Evolutionary conservation across 2,329 filamentous ascomycete species (phyloP).

Genomic region (Fusarium circinatum): DNA sequence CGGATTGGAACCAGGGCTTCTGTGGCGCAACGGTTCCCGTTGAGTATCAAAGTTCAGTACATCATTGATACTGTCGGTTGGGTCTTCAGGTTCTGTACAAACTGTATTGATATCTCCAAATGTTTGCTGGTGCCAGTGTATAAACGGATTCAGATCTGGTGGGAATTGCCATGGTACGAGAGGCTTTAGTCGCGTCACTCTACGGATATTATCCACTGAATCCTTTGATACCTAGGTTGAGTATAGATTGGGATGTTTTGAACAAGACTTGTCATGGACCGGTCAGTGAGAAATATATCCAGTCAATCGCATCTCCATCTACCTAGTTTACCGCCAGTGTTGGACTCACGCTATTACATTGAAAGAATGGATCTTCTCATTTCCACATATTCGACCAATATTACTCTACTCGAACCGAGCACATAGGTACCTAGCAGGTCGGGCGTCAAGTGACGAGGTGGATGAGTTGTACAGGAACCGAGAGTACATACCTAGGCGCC

Average conservation of each 20-base stretch:
- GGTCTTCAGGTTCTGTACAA: background rate
- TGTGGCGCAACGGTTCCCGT: background rate
- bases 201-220: background rate
- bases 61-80: background rate
- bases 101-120: background rate
- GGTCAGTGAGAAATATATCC: background rate
- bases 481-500: background rate
- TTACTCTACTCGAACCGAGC: background rate
- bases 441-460: background rate
- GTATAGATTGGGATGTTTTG: background rate
- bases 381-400: background rate
- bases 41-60: background rate
- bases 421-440: background rate
- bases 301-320: background rate
- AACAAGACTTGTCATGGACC: background rate
- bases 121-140: background rate
- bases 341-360: background rate
- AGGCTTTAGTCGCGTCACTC: slow-evolving; percentile 4
- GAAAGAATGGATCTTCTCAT: background rate
- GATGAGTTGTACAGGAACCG: background rate
- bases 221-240: background rate
- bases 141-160: background rate
- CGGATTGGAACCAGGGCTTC: background rate
- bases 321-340: background rate
- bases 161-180: background rate